Evolutionary conservation across 2,329 filamentous ascomycete species (phyloP), one percentile per base, ranked within the genome.

Genomic region (Zarea fungicola): DNA sequence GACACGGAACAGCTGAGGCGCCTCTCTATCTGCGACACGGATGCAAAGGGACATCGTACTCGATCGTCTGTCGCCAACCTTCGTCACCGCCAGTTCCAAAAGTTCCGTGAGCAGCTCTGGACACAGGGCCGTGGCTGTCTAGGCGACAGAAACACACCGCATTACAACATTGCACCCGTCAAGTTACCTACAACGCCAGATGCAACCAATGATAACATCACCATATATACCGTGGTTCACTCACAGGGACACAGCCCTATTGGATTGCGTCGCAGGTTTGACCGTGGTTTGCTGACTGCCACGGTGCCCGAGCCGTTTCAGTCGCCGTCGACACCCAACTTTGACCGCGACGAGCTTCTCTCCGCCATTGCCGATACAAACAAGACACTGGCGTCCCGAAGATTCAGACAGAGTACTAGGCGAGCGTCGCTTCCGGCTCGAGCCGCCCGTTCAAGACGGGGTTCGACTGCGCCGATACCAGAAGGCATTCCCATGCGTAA

Each of bases 241-340:
- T 64, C 64, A 5, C 53, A 56, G 22, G 67, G 70, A 2, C 64
- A 69, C 16, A 68, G 69, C 41, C 65, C 76, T 1, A 72, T 79
- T 53, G 55, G 74, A 1, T 65, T 83, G 16, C 68, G 72, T 54
- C 69, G 76, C 25, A 70, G 67, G 16, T 77, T 82, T 51, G 68
- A 80, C 51, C 61, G 80, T 13, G 65, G 72, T 22, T 65, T 71
- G 52, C 60, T 81, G 9, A 66, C 71, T 39, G 65, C 69, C 8
- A 74, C 71, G 1, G 63, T 78, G n/a, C 69, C 70, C 2, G 63
- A 69, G 3, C 61, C 63, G 8, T 51, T 57, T 7, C 55, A 56
- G 3, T 35, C 52, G 9, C 55, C 56, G 16, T 48, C 46, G n/a
- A 45, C 54, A 1, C 52, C 51, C 10, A 51, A 51, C 41, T 58